Evolutionary conservation across 1,139 yeast species (phyloP).

Genomic region (Nakaseomyces bracarensis): DNA sequence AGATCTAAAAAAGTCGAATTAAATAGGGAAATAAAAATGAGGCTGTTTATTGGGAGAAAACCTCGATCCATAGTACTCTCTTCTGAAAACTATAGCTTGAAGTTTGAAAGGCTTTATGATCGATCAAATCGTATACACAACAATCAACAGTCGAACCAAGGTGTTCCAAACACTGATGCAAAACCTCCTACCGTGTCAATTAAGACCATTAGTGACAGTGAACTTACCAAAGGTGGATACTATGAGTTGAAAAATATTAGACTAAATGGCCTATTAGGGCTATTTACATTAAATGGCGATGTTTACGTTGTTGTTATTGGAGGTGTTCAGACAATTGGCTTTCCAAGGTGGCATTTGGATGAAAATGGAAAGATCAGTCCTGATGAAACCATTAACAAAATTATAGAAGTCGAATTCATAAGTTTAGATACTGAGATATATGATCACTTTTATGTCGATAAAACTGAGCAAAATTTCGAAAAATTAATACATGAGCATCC

Average conservation of each 20-base stretch:
- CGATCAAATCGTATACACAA: constrained; percentile 8
- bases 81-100: constrained; percentile 17
- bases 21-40: constrained; percentile 11
- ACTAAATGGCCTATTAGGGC: constrained; percentile 53
- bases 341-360: constrained; percentile 37
- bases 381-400: constrained; percentile 43
- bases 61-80: constrained; percentile 23
- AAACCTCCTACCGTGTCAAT: constrained; percentile 20
- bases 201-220: constrained; percentile 16
- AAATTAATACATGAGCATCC: constrained; percentile 44
- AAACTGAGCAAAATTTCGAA: constrained; percentile 31
- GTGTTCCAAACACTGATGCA: constrained; percentile 10
- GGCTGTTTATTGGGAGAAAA: constrained; percentile 21
- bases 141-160: constrained; percentile 4
- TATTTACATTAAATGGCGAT: constrained; percentile 46
- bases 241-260: constrained; percentile 19
- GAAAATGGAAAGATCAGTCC: constrained; percentile 24
- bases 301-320: constrained; percentile 54
- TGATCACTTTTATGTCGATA: constrained; percentile 36
- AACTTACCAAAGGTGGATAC: constrained; percentile 16
- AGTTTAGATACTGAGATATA: constrained; percentile 52
- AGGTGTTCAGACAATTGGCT: constrained; percentile 48
- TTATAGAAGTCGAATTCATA: constrained; percentile 52
- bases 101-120: constrained; percentile 17
- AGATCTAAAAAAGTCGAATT: too few species aligned